phyloP scores from a whole-genome alignment of 148 eudicot species.

The Limonium bicolor region DNA sequence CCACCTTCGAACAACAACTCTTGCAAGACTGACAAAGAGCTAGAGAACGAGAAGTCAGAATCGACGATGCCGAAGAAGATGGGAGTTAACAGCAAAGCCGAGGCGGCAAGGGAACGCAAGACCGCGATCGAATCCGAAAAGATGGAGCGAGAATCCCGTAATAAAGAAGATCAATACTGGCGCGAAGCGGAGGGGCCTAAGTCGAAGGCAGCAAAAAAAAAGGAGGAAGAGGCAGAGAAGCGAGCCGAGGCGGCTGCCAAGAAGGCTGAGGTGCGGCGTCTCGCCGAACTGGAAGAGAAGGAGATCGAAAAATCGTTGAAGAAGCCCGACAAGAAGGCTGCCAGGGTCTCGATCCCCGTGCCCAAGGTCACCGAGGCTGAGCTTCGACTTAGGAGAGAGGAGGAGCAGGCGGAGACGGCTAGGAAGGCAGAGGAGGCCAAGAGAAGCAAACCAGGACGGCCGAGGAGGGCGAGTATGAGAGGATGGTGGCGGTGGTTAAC shows the following conservation, averaged over 20 bases:
- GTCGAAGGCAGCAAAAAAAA: slow-evolving; percentile 74
- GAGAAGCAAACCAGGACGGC: slow-evolving; percentile 51
- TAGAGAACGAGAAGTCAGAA: not conserved
- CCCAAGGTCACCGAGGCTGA: slow-evolving; percentile 76
- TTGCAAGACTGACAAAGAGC: no score
- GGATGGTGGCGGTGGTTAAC: slow-evolving; percentile 48
- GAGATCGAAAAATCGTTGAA: slow-evolving; percentile 54
- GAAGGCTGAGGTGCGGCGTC: slow-evolving; percentile 69
- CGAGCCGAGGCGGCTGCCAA: slow-evolving; percentile 58
- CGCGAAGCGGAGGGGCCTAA: slow-evolving; percentile 83
- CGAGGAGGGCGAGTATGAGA: slow-evolving; percentile 84
- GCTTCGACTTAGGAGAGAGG: slow-evolving; percentile 37
- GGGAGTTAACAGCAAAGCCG: slow-evolving; percentile 93
- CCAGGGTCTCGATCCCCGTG: slow-evolving; percentile 40
- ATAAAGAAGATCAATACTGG: slow-evolving; percentile 86
- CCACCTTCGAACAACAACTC: no score
- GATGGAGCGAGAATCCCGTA: slow-evolving; percentile 35
- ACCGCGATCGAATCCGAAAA: slow-evolving; percentile 51
- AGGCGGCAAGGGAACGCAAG: slow-evolving; percentile 60
- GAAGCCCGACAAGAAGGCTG: slow-evolving; percentile 77
- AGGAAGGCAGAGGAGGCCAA: slow-evolving; percentile 58
- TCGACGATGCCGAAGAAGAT: slow-evolving; percentile 73
- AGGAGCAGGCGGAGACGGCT: slow-evolving; percentile 37
- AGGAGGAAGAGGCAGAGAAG: slow-evolving; percentile 82
- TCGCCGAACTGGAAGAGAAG: slow-evolving; percentile 70